Base-by-base conservation (phyloP, 1,139 yeast genomes). In the Hansenula lynferdii region DNA sequence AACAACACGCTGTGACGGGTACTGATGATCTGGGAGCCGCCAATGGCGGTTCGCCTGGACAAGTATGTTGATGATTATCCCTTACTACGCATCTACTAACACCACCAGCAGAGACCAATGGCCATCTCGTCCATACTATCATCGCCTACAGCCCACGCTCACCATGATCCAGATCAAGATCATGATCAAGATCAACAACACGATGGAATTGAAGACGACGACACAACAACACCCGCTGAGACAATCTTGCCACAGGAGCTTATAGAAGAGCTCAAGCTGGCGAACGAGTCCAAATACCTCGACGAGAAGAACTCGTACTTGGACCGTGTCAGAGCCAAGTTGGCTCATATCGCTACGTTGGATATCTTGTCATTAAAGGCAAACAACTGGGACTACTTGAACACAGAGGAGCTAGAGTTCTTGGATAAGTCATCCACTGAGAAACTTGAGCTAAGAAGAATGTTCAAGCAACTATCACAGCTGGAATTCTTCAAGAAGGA, bases 301-400 rank as follows among this genome's bases (percentile, higher is more conserved):
- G 22, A 36, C 7, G 56, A 53, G 33, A 54, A 54, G 40, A 48
- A 48, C 37, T 17, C 38, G 1, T 51, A 52, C 27, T 42, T 54
- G 6, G 40, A 50, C 30, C 41, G 42, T 18, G 36, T 53, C 12
- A 51, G 37, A 32, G 36, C 51, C 0, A 49, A 48, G 33, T 40
- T 54, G 8, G 51, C 56, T 2, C 56, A 53, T 31, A 44, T 52
- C 34, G 48, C 59, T 6, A 48, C 54, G 0, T 31, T 56, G 37
- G 60, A 56, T 33, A 27, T 53, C 5, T 33, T 54, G 4, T 33
- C 54, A 14, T 17, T 48, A 29, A 51, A 47, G 30, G 47, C 57
- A 8, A 49, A 51, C 24, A 50, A 51, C 31, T 47, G 55, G 54
- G 49, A 49, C 17, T 47, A 42, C n/a, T 28, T 53, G 15, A 52